Conservation (phyloP, 371 early-diverging fungal species). For the Apophysomyces elegans region DNA sequence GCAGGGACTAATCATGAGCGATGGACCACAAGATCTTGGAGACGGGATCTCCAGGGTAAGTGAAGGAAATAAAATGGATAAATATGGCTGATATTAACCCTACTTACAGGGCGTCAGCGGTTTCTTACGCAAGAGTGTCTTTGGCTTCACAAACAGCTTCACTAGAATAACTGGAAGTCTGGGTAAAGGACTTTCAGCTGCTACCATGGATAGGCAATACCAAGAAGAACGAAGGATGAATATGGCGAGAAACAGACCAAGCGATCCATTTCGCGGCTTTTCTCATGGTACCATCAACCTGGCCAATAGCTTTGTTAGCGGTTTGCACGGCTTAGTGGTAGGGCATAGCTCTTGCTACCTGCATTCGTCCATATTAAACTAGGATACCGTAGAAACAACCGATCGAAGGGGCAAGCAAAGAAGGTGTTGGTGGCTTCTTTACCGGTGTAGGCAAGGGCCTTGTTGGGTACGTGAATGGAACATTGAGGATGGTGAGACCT, state of each 20-base stretch:
- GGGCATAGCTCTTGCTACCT: background rate
- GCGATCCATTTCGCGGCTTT: constrained; percentile 82
- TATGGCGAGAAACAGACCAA: constrained; percentile 78
- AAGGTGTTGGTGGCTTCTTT: constrained; percentile 86
- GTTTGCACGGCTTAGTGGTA: constrained; percentile 82
- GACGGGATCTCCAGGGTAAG: constrained; percentile 84
- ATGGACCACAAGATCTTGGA: constrained; percentile 86
- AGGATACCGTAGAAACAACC: constrained; percentile 62
- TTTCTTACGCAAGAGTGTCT: constrained; percentile 80
- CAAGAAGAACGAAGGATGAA: constrained; percentile 74
- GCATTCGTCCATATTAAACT: background rate
- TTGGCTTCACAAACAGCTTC: constrained; percentile 85
- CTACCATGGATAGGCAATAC: constrained; percentile 86
- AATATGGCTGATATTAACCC: background rate
- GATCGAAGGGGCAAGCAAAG: constrained; percentile 80
- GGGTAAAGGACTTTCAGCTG: constrained; percentile 86
- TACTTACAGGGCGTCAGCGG: constrained; percentile 50
- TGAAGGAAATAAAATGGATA: background rate
- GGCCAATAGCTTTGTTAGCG: constrained; percentile 76
- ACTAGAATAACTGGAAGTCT: constrained; percentile 86
- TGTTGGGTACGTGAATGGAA: constrained; percentile 54
- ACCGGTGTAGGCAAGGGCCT: constrained; percentile 88
- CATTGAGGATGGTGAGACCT: background rate
- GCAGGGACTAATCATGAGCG: constrained; percentile 88
- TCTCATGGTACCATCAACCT: constrained; percentile 81